phyloP scores from a whole-genome alignment of 108 stramenopile genomes.

The Pelagomonas calceolata region DNA sequence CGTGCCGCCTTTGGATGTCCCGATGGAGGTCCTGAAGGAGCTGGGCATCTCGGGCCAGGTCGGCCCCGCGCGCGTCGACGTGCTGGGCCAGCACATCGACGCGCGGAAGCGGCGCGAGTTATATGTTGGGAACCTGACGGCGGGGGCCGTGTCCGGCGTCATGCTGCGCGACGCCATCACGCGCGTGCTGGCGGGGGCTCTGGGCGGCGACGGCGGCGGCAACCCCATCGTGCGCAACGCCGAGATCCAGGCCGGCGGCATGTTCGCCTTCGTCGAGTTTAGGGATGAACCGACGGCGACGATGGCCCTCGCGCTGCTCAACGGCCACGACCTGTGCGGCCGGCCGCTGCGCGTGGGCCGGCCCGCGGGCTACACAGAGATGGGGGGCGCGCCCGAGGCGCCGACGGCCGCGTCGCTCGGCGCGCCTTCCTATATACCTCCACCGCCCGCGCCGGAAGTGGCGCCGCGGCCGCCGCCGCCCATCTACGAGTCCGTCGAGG shows the following conservation, averaged over 20 bases:
- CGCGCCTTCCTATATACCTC: too few species aligned
- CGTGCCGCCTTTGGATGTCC: neutral
- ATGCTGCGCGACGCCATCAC: neutral
- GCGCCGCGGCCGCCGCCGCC: too few species aligned
- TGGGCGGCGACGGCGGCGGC: neutral
- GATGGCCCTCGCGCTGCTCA: neutral
- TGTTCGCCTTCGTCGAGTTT: neutral
- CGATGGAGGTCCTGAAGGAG: neutral
- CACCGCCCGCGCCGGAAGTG: too few species aligned
- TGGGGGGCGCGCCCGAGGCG: too few species aligned
- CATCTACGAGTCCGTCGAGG: too few species aligned
- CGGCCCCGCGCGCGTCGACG: neutral
- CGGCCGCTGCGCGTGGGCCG: neutral
- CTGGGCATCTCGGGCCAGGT: neutral
- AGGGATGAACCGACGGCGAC: neutral
- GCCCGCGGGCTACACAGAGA: neutral
- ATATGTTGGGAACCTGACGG: neutral
- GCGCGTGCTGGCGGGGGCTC: neutral
- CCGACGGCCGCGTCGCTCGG: neutral
- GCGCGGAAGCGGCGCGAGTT: neutral
- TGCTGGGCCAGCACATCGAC: neutral
- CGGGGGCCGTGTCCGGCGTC: neutral
- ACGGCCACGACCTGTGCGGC: neutral
- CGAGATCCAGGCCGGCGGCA: neutral
- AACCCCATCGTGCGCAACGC: neutral